Base-by-base conservation (phyloP, 2,329 filamentous ascomycete genomes). In the Colletotrichum tabaci region DNA sequence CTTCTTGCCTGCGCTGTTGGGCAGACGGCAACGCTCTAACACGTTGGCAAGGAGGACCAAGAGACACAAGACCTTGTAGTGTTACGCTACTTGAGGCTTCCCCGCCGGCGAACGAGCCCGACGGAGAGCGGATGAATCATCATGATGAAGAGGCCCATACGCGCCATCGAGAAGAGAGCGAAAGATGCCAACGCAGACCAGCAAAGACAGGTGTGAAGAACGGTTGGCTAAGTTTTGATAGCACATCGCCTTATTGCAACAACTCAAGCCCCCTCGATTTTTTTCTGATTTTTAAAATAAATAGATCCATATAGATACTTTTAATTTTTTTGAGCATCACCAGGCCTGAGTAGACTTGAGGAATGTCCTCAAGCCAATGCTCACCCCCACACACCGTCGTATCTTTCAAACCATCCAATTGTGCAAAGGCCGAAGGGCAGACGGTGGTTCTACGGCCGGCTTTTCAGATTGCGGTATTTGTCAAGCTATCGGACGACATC, bases 361-460 rank as follows among this genome's bases (percentile, higher is more conserved):
- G 46, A 40, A 23, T 8, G 35, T 23, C 8, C n/a, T 4, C 23
- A 38, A 1, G 30, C 16, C 10, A n/a, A 15, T 18, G 30, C 10
- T 2, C 21, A 26, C 21, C 35, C 9, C 35, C 35, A 13, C 61
- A 38, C 18, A 23, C 26, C 8, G n/a, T 30, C 23, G n/a, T 30
- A 38, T 50, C 50, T n/a, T 35, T 40, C 38, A 30, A 42, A 44
- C 49, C 44, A 44, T 57, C 44, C 13, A 23, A 23, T 10, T 12
- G 7, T 21, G 60, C 42, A 44, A 57, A 26, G 50, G 21, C 64
- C 64, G 68, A 71, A 58, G 23, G 57, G 30, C 64, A 42, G 68
- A 61, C 64, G 42, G 46, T 21, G 55, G 26, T 26, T 16, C 57
- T 44, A 35, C 15, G n/a, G n/a, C 44, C 18, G 44, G 7, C 44